These are phyloP conservation scores for Biancaea sappan DNA, from an alignment of 306 rosid genomes.

Conservation along the genomic window DNA sequence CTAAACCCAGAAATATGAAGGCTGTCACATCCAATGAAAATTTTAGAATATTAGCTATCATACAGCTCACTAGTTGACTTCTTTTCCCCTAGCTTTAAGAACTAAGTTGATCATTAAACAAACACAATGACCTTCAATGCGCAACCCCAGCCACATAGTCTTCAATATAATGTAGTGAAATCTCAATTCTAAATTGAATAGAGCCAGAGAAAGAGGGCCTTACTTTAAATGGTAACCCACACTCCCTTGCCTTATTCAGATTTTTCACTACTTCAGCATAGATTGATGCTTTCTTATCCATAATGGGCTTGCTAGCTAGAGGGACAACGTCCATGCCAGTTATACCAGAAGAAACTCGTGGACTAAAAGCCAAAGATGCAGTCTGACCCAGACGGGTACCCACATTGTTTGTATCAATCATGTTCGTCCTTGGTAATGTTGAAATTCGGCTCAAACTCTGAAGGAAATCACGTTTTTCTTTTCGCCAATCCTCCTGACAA, in stretches of 20 bases:
- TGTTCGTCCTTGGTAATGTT: conserved; percentile 81
- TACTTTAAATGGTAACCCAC: conserved; percentile 81
- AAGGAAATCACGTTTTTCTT: conserved; percentile 92
- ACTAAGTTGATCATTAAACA: conserved; percentile 27
- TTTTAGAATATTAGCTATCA: conserved; percentile 18
- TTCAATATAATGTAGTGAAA: conserved; percentile 16
- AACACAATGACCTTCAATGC: neutral
- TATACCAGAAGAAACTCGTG: conserved; percentile 58
- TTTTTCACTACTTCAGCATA: conserved; percentile 85
- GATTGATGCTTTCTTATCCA: conserved; percentile 77
- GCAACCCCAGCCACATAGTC: conserved; percentile 16
- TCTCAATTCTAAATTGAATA: conserved; percentile 15
- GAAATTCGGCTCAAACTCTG: conserved; percentile 94
- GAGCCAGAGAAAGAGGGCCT: conserved; percentile 27
- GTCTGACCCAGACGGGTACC: conserved; percentile 64
- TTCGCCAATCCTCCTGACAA: conserved; percentile 96
- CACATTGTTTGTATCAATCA: conserved; percentile 47
- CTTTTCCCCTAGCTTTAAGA: too few relatives aligned
- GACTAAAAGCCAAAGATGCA: conserved; percentile 52
- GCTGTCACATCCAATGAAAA: conserved; percentile 17
- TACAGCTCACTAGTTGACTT: neutral
- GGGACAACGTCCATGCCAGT: conserved; percentile 60
- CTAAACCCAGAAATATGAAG: conserved; percentile 8
- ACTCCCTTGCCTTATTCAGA: conserved; percentile 85
- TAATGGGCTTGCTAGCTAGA: conserved; percentile 63